These are phyloP conservation scores for Colletotrichum sp. DNA, from an alignment of 2,329 filamentous ascomycete species.

Conservation along the genomic window DNA sequence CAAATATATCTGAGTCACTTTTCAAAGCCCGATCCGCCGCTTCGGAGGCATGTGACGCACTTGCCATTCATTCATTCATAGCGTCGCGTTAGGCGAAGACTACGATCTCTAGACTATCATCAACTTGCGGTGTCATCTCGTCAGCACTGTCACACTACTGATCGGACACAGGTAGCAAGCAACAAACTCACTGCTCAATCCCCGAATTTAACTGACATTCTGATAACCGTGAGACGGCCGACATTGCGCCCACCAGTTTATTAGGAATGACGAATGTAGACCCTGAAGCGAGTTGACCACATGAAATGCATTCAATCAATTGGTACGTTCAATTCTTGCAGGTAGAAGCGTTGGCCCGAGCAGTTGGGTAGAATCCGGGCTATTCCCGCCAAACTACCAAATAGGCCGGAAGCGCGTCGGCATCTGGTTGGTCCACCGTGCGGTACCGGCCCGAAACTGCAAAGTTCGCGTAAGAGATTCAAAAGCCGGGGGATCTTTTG, in stretches of 20 bases:
- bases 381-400: neutral
- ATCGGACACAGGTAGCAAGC: neutral
- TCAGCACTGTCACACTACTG: neutral
- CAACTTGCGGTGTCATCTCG: neutral
- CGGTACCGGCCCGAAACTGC: conserved; percentile 7
- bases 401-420: neutral
- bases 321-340: neutral
- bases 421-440: conserved; percentile 4
- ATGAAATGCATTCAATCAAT: neutral
- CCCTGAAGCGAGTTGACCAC: no score
- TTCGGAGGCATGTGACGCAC: neutral
- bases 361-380: neutral
- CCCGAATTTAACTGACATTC: neutral
- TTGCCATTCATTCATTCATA: neutral
- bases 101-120: neutral
- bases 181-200: neutral
- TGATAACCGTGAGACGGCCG: neutral
- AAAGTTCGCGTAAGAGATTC: neutral
- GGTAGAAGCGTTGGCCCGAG: neutral
- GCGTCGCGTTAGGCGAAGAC: neutral
- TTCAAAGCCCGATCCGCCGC: neutral
- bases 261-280: no score
- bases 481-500: neutral
- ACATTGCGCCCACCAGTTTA: neutral
- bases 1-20: neutral